Conservation (phyloP, 2,329 filamentous ascomycete genomes). For the Aspergillus amoenus region DNA sequence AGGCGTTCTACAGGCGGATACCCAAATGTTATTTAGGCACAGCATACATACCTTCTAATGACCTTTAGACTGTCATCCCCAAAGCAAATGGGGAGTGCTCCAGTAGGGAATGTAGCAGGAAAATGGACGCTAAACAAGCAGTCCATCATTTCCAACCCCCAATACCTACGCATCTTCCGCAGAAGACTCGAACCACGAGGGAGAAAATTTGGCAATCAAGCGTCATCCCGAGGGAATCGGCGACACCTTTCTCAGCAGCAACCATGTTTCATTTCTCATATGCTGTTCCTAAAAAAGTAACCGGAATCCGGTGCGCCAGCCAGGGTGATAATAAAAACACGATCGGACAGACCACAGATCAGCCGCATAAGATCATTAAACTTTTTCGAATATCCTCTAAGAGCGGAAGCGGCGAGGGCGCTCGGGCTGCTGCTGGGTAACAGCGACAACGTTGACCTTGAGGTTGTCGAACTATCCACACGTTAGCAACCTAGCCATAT, state of each 20-base stretch:
- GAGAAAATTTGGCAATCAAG: slow-evolving; percentile 80
- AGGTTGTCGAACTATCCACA: slow-evolving; percentile 83
- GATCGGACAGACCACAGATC: slow-evolving; percentile 28
- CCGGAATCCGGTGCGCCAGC: slow-evolving; percentile 27
- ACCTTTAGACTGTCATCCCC: background rate
- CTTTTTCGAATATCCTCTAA: slow-evolving; percentile 20
- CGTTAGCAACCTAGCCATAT: slow-evolving; percentile 27
- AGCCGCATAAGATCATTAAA: slow-evolving; percentile 30
- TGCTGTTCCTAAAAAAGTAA: slow-evolving; percentile 31
- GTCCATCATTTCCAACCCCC: background rate
- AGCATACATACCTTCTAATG: slow-evolving; percentile 1
- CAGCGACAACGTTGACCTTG: slow-evolving; percentile 90
- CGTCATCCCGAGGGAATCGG: slow-evolving; percentile 78
- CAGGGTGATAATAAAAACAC: slow-evolving; percentile 19
- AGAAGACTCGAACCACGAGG: slow-evolving; percentile 18
- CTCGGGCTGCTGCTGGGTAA: slow-evolving; percentile 88
- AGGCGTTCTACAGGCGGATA: slow-evolving; percentile 18
- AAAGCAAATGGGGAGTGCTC: background rate
- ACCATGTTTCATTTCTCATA: slow-evolving; percentile 43
- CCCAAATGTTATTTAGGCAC: slow-evolving; percentile 11
- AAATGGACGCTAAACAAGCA: background rate
- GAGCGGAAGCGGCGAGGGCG: slow-evolving; percentile 66
- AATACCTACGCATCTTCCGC: slow-evolving; percentile 23
- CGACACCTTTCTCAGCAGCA: slow-evolving; percentile 74
- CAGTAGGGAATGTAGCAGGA: background rate